Evolutionary conservation across 2,329 filamentous ascomycete genomes (phyloP).

Genomic region (Didymellaceae sp.): DNA sequence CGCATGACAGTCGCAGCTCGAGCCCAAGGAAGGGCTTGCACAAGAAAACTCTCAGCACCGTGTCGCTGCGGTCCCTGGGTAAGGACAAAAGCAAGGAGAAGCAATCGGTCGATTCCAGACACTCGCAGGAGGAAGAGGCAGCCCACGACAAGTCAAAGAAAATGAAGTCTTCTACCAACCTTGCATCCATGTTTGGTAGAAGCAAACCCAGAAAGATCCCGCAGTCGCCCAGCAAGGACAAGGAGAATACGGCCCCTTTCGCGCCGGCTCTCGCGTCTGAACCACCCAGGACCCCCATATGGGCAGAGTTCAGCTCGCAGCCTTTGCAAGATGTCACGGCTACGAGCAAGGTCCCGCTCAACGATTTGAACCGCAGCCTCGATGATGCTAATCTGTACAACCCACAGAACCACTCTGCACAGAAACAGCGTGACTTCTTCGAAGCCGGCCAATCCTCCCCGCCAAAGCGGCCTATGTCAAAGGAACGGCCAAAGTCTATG

Average conservation of each 20-base stretch:
- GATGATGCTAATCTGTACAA: conserved; percentile 65
- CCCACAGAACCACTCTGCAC: conserved; percentile 64
- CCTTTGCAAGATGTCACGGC: conserved; percentile 38
- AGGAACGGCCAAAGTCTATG: conserved; percentile 60
- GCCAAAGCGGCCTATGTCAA: conserved; percentile 42
- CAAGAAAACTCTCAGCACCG: conserved; percentile 62
- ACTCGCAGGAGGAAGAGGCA: conserved; percentile 36
- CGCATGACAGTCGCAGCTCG: conserved; percentile 43
- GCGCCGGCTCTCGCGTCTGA: conserved; percentile 47
- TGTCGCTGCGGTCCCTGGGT: conserved; percentile 60
- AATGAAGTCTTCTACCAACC: conserved; percentile 81
- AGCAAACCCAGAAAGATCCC: conserved; percentile 70
- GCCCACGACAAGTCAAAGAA: conserved; percentile 63
- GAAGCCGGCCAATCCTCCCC: conserved; percentile 56
- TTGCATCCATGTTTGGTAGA: conserved; percentile 77
- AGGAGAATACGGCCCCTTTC: conserved; percentile 79
- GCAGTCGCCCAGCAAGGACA: conserved; percentile 61
- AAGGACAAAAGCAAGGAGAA: conserved; percentile 48
- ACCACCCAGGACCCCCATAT: conserved; percentile 71
- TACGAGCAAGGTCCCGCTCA: conserved; percentile 54
- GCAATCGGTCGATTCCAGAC: conserved; percentile 39
- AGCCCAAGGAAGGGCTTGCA: conserved; percentile 51
- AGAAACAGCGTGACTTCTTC: conserved; percentile 68
- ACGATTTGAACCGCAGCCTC: conserved; percentile 53
- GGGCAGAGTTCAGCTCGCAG: conserved; percentile 71